These are phyloP conservation scores for Geotrichum phurueaensis DNA, from an alignment of 1,139 yeast species.

Conservation along the genomic window DNA sequence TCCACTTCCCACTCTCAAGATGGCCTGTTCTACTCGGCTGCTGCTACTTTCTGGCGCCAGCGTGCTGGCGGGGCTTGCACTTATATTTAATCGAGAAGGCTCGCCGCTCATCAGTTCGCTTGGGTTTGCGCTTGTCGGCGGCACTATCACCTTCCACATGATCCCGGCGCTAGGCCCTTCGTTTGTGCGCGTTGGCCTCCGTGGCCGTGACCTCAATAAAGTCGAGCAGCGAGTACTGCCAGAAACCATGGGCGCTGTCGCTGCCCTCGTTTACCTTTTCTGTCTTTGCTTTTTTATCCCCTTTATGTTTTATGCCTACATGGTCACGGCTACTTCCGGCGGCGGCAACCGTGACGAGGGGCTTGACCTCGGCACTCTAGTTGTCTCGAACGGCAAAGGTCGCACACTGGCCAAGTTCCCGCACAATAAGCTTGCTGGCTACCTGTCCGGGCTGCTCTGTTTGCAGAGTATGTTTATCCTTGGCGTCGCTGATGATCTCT, in stretches of 20 bases:
- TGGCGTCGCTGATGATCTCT: conserved; percentile 90
- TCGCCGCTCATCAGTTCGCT: conserved; percentile 33
- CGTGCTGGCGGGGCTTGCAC: conserved; percentile 18
- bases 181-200: conserved; percentile 71
- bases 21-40: not conserved
- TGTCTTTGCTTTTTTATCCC: conserved; percentile 84
- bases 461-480: conserved; percentile 76
- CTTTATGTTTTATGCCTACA: conserved; percentile 74
- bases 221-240: conserved; percentile 66
- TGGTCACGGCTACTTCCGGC: conserved; percentile 55
- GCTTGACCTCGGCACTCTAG: conserved; percentile 22
- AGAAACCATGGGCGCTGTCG: conserved; percentile 85
- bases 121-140: conserved; percentile 67
- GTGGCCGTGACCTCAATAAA: conserved; percentile 80
- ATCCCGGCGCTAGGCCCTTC: conserved; percentile 64
- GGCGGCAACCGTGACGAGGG: conserved; percentile 49
- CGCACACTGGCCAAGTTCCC: conserved; percentile 48
- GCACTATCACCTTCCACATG: conserved; percentile 49
- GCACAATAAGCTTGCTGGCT: conserved; percentile 79
- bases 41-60: conserved; percentile 6
- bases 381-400: conserved; percentile 20
- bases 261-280: conserved; percentile 75
- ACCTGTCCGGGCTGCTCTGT: conserved; percentile 75
- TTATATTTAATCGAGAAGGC: conserved; percentile 23
- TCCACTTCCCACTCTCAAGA: not conserved